Conservation (phyloP, 768 basidiomycete species). For the Dendrothele bispora region DNA sequence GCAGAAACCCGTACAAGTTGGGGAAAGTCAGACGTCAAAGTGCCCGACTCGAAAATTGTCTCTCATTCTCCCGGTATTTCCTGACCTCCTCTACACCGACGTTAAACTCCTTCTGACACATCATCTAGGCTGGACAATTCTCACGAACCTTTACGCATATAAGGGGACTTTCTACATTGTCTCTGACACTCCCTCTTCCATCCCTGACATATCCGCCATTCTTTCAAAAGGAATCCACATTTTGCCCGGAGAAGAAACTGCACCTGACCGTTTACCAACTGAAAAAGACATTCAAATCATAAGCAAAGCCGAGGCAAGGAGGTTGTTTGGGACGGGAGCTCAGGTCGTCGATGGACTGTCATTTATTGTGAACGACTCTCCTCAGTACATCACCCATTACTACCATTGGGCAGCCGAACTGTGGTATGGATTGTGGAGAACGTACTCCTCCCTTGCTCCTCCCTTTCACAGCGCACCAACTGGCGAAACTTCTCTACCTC, state of each 20-base stretch:
- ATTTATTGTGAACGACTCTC: constrained; percentile 60
- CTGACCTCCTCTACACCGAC: too few species aligned
- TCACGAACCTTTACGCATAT: constrained; percentile 78
- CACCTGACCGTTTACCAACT: constrained; percentile 65
- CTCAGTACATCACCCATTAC: constrained; percentile 90
- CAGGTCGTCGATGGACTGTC: constrained; percentile 76
- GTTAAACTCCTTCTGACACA: constrained; percentile 5
- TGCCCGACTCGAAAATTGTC: constrained; percentile 66
- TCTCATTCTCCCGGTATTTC: constrained; percentile 75
- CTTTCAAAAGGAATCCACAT: constrained; percentile 70
- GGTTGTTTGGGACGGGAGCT: constrained; percentile 72
- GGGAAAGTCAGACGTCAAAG: constrained; percentile 14
- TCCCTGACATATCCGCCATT: constrained; percentile 70
- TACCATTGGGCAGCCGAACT: constrained; percentile 94
- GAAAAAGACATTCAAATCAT: constrained; percentile 81
- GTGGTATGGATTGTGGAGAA: constrained; percentile 90
- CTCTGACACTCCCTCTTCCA: constrained; percentile 40
- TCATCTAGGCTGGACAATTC: constrained; percentile 73
- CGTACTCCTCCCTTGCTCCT: constrained; percentile 81
- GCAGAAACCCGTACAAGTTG: constrained; percentile 1
- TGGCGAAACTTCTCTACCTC: constrained; percentile 72
- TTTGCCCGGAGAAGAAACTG: constrained; percentile 45
- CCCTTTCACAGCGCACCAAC: constrained; percentile 54
- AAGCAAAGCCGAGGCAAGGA: constrained; percentile 60
- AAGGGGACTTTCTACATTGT: constrained; percentile 86